phyloP scores from a whole-genome alignment of 345 rosid species.

The Eucalyptus erythrocorys region DNA sequence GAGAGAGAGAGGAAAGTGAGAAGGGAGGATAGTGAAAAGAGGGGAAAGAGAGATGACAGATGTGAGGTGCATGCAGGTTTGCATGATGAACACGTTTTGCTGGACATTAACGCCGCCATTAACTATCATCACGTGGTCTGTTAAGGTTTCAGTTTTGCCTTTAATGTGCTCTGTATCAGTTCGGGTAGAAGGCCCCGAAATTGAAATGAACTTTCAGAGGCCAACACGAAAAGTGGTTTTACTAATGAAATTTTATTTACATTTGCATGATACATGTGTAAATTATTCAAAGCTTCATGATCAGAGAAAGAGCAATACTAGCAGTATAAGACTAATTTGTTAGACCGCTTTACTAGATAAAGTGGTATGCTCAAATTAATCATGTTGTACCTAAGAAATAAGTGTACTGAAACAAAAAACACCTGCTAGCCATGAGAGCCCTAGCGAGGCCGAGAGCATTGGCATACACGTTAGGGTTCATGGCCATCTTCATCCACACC shows the following conservation, averaged over 20 bases:
- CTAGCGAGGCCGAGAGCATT: conserved; percentile 23
- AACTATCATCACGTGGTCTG: not conserved
- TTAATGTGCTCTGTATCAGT: not conserved
- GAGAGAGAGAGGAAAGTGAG: not conserved
- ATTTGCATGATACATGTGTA: not conserved
- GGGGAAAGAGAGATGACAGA: not conserved
- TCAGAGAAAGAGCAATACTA: not conserved
- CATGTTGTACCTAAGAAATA: not conserved
- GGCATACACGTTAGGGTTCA: conserved; percentile 32
- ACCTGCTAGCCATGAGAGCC: conserved; percentile 34
- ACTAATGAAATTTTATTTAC: not conserved
- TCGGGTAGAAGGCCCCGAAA: not conserved
- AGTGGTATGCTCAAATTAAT: not conserved
- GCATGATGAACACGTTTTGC: not conserved
- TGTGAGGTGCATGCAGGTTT: not conserved
- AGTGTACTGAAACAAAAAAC: not conserved
- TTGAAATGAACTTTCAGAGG: not conserved
- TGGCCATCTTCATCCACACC: conserved; percentile 23
- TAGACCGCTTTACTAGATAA: not conserved
- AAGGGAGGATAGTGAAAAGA: not conserved
- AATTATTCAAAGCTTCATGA: not conserved
- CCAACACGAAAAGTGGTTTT: not conserved
- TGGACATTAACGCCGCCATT: not conserved
- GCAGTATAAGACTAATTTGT: not conserved
- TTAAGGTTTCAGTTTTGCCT: not conserved